Evolutionary conservation across 139 green algal genomes (phyloP), one percentile per base, ranked within the genome.

Genomic region (Pseudopediastrum boryanum): DNA sequence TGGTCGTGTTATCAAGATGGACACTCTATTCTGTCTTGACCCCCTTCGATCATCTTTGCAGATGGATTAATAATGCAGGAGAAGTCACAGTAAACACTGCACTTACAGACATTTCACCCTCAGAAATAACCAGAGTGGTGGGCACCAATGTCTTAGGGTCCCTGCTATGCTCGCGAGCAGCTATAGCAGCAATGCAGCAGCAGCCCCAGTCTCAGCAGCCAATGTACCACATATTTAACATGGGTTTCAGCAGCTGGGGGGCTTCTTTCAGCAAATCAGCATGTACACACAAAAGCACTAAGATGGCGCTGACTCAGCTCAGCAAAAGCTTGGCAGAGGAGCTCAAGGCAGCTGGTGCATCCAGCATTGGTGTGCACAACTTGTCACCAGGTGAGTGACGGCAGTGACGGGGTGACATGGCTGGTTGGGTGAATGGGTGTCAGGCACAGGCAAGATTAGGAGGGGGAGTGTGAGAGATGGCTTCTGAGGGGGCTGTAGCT

Each of bases 31-130:
- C n/a, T 9, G 8, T 9, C 12, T 13, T 39, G 35, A n/a, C 12
- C n/a, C 54, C 12, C 2, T 41, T 51, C 27, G 12, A 41, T 27
- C 19, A 41, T 27, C 56, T 66, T 12, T 46, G 68, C 73, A 71
- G 81, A 4, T 93, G 88, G 87, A 82, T 93, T 77, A 93, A 93
- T 77, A 93, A 93, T 54, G 85, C 84, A 72, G 84, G 86, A 10
- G 46, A 89, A 56, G 87, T 90, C 35, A 93, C 87, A 0, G 50
- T 56, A 31, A 92, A 89, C 71, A 54, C 54, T 27, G 75, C 88
- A 77, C 82, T 91, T 48, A 63, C 82, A 29, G 84, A 93, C 4
- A 56, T 90, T 67, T 39, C 74, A 4, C 25, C 83, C 0, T 31
- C 33, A 0, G 86, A 92, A 51, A 87, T 94, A 2, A 42, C 48